These are phyloP conservation scores for Tricholoma sp. DNA, from an alignment of 768 basidiomycete genomes.

Conservation along the genomic window DNA sequence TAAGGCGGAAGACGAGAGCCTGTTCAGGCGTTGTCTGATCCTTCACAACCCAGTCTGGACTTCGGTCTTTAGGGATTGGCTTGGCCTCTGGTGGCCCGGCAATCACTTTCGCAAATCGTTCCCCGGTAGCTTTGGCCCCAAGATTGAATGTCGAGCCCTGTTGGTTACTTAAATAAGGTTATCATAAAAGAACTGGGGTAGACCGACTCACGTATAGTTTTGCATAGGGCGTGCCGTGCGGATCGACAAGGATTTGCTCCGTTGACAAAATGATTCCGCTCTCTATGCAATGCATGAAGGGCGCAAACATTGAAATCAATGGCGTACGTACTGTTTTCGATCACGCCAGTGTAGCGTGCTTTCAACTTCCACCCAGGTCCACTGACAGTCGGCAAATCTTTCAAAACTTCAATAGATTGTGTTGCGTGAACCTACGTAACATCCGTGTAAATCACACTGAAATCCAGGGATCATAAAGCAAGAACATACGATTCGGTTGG, in stretches of 20 bases:
- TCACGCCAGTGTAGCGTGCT: conserved; percentile 59
- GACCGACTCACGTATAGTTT: conserved; percentile 49
- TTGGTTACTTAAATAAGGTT: background rate
- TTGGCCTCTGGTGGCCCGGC: conserved; percentile 57
- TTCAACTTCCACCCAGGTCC: conserved; percentile 78
- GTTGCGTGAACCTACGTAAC: conserved; percentile 62
- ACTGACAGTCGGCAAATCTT: conserved; percentile 68
- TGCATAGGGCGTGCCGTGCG: conserved; percentile 53
- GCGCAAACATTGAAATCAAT: background rate
- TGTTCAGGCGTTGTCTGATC: conserved; percentile 64
- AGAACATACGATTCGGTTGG: conserved; percentile 60
- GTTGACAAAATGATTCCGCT: conserved; percentile 67
- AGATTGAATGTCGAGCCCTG: conserved; percentile 67
- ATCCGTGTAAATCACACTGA: background rate
- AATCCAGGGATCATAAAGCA: background rate
- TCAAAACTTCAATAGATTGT: conserved; percentile 76
- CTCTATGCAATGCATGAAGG: conserved; percentile 36
- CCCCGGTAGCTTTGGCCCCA: conserved; percentile 58
- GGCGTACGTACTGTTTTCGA: conserved; percentile 65
- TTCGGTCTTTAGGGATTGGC: conserved; percentile 53
- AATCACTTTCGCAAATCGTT: conserved; percentile 58
- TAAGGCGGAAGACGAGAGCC: conserved; percentile 66
- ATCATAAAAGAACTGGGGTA: background rate
- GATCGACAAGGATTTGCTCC: conserved; percentile 60
- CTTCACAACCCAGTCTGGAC: conserved; percentile 54